These are phyloP conservation scores for Hymenoscyphus fraxineus DNA, from an alignment of 2,329 filamentous ascomycete species.

Conservation along the genomic window DNA sequence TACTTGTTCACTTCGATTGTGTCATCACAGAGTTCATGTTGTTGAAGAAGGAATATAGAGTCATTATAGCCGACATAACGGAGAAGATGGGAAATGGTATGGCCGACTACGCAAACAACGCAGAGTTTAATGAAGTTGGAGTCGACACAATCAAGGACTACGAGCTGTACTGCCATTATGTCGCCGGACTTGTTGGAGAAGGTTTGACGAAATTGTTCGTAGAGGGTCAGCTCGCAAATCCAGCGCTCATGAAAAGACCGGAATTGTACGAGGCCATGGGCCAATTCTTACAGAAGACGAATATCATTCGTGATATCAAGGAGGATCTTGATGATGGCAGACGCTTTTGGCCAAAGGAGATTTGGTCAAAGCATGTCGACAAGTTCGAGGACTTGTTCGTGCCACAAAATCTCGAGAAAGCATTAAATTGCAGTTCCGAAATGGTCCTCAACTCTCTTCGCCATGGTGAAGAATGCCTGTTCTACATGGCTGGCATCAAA, in stretches of 20 bases:
- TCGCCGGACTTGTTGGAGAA: constrained; percentile 96
- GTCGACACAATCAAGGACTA: constrained; percentile 85
- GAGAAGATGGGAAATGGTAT: constrained; percentile 96
- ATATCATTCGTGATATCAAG: constrained; percentile 93
- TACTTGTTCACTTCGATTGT: constrained; percentile 88
- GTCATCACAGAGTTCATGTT: constrained; percentile 84
- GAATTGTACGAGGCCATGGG: constrained; percentile 93
- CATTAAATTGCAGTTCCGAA: constrained; percentile 82
- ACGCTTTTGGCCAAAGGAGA: constrained; percentile 91
- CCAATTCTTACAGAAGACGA: constrained; percentile 95
- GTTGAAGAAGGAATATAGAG: constrained; percentile 78
- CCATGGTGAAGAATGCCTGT: constrained; percentile 89
- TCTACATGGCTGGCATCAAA: constrained; percentile 90
- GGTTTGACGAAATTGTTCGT: constrained; percentile 89
- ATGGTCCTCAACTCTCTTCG: constrained; percentile 90
- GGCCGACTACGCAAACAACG: constrained; percentile 89
- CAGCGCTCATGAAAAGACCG: constrained; percentile 72
- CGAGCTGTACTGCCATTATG: constrained; percentile 96
- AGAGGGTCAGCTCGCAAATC: constrained; percentile 79
- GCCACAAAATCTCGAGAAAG: constrained; percentile 70
- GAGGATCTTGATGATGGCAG: constrained; percentile 87
- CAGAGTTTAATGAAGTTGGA: constrained; percentile 74
- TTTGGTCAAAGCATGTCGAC: constrained; percentile 94
- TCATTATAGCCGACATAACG: constrained; percentile 89
- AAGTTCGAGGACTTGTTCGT: constrained; percentile 88